Evolutionary conservation across 2,329 filamentous ascomycete species (phyloP).

Genomic region (Colletotrichum acutatum): DNA sequence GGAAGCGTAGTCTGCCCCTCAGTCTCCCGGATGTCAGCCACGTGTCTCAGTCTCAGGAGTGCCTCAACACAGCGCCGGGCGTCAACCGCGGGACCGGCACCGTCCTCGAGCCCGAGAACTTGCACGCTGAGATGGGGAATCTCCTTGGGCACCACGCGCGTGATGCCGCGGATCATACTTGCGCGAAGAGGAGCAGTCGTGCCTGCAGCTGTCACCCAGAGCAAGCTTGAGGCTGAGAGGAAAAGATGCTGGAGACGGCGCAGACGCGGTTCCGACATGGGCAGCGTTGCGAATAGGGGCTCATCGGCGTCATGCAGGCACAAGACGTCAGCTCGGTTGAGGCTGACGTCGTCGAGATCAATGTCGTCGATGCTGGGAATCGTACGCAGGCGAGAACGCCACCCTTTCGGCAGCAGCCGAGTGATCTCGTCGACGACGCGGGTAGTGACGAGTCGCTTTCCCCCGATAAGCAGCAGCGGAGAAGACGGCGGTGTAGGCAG

Average conservation of each 20-base stretch:
- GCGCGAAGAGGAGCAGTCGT: not conserved
- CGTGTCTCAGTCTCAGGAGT: not conserved
- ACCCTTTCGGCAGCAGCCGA: not conserved
- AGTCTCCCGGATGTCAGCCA: not conserved
- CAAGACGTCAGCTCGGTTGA: not conserved
- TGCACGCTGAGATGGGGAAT: not conserved
- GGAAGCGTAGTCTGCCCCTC: not conserved
- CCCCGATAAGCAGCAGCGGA: too few species aligned
- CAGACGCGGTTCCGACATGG: not conserved
- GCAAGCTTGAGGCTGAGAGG: not conserved
- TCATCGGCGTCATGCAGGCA: not conserved
- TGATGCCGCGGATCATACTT: not conserved
- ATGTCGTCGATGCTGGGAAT: not conserved
- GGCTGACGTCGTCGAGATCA: not conserved
- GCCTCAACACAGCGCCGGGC: not conserved
- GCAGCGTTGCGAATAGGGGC: not conserved
- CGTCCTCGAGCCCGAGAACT: not conserved
- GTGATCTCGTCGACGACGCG: not conserved
- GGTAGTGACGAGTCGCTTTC: not conserved
- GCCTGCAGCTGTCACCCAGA: not conserved
- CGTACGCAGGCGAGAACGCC: not conserved
- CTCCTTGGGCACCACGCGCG: not conserved
- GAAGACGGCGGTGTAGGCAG: too few species aligned
- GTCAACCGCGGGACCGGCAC: not conserved
- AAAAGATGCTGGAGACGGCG: not conserved